Evolutionary conservation across 805 yeast species (phyloP).

Genomic region (Teunomyces lycoperdinae): DNA sequence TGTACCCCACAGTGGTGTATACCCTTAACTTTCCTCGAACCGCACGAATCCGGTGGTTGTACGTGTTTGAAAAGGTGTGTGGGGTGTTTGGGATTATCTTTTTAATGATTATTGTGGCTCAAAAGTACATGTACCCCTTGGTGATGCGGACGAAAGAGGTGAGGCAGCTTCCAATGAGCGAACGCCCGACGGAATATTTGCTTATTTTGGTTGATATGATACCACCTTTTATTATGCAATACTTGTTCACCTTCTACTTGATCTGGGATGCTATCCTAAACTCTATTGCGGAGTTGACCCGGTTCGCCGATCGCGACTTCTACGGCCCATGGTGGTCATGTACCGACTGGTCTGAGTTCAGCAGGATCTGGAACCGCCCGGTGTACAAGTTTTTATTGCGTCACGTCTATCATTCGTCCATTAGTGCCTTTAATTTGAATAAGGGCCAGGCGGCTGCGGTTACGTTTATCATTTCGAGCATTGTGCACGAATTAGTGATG

Average conservation of each 20-base stretch:
- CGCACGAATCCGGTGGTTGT: slow-evolving; percentile 60
- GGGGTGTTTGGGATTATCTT: slow-evolving; percentile 88
- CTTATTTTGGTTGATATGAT: slow-evolving; percentile 66
- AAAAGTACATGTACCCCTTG: slow-evolving; percentile 69
- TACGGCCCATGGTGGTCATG: slow-evolving; percentile 99
- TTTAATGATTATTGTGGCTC: slow-evolving; percentile 79
- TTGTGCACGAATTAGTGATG: slow-evolving; percentile 93
- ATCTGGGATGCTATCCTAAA: slow-evolving; percentile 96
- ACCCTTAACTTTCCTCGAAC: slow-evolving; percentile 83
- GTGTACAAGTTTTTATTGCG: slow-evolving; percentile 86
- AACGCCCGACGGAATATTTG: slow-evolving; percentile 49
- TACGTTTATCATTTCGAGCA: slow-evolving; percentile 75
- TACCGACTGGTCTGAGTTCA: slow-evolving; percentile 87
- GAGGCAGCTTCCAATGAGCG: slow-evolving; percentile 45
- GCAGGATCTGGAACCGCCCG: slow-evolving; percentile 92
- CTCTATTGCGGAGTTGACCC: slow-evolving; percentile 82
- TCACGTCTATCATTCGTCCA: slow-evolving; percentile 91
- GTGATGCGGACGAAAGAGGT: slow-evolving; percentile 58
- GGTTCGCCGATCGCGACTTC: slow-evolving; percentile 87
- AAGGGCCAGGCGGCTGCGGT: slow-evolving; percentile 68
- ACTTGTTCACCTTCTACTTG: slow-evolving; percentile 75
- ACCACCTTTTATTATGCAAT: slow-evolving; percentile 75
- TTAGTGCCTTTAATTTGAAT: slow-evolving; percentile 67
- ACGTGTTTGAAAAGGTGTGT: slow-evolving; percentile 61
- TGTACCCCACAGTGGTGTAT: slow-evolving; percentile 88